These are phyloP conservation scores for Fusarium papillatum DNA, from an alignment of 2,329 filamentous ascomycete genomes.

Conservation along the genomic window DNA sequence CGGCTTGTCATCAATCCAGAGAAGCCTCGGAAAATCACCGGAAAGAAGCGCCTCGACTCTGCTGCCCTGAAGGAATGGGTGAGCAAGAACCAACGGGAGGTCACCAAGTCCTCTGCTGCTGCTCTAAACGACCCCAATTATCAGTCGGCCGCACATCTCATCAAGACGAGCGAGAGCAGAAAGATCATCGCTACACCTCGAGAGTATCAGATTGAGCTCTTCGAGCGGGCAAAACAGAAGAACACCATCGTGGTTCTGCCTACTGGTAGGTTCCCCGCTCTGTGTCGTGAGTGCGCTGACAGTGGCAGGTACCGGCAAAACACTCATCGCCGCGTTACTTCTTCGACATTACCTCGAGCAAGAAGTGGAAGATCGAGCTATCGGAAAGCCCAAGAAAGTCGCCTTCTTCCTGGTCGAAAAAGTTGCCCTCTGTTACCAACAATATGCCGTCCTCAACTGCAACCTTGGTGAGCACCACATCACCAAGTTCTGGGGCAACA, in stretches of 20 bases:
- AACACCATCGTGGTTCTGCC: constrained; percentile 96
- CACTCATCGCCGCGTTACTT: constrained; percentile 91
- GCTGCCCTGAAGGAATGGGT: constrained; percentile 63
- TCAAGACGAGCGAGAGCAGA: constrained; percentile 53
- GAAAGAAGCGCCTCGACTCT: constrained; percentile 64
- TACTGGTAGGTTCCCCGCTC: constrained; percentile 69
- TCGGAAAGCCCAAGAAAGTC: constrained; percentile 72
- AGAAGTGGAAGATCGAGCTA: constrained; percentile 79
- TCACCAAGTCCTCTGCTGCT: constrained; percentile 44
- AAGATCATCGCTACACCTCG: constrained; percentile 82
- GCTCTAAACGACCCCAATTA: constrained; percentile 44
- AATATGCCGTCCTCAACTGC: constrained; percentile 83
- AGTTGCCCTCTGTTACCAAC: constrained; percentile 91
- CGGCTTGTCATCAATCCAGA: constrained; percentile 46
- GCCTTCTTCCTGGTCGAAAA: constrained; percentile 94
- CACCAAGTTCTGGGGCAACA: constrained; percentile 81
- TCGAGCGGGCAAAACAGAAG: constrained; percentile 84
- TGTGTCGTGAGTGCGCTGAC: not conserved
- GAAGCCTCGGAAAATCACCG: constrained; percentile 54
- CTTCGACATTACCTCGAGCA: constrained; percentile 81
- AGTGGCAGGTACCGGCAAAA: constrained; percentile 87
- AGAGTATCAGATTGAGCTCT: constrained; percentile 94
- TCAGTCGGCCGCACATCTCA: constrained; percentile 49
- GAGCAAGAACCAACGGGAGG: constrained; percentile 51
- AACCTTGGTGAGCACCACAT: constrained; percentile 82